A percentile compares a stretch with the other conserved stretches of the same genome.
Evolutionary conservation across 192 early-diverging fungal species (phyloP).

Genomic region (Helicostylum pulchrum): DNA sequence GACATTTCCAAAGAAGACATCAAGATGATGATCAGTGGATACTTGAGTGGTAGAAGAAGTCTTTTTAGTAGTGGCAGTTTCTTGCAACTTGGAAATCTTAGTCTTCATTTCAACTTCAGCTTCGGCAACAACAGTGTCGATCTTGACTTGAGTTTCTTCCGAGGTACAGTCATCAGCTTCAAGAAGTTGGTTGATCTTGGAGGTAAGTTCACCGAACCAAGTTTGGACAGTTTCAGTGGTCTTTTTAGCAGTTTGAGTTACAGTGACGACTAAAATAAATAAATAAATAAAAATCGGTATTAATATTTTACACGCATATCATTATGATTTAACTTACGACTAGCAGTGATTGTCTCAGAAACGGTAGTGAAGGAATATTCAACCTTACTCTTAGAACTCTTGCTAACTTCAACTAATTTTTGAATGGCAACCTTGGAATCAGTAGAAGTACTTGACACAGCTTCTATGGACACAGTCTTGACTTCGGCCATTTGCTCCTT

Average conservation of each 20-base stretch:
- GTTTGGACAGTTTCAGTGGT: slow-evolving; percentile 11
- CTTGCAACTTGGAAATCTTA: slow-evolving; percentile 1
- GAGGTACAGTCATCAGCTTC: slow-evolving; percentile 3
- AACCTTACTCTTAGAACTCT: slow-evolving; percentile 2
- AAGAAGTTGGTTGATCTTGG: not conserved
- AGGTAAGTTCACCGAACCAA: not conserved
- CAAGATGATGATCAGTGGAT: slow-evolving; percentile 13
- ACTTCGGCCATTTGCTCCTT: slow-evolving; percentile 10
- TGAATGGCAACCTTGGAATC: slow-evolving; percentile 4
- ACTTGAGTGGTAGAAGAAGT: not conserved
- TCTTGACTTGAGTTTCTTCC: slow-evolving; percentile 8
- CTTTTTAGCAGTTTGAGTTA: slow-evolving; percentile 8
- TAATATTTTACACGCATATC: not conserved
- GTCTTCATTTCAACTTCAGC: slow-evolving; percentile 18
- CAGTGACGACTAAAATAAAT: not conserved
- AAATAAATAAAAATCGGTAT: not conserved
- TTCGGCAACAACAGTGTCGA: slow-evolving; percentile 1
- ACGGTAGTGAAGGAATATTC: slow-evolving; percentile 7
- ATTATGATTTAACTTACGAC: slow-evolving; percentile 5
- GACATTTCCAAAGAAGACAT: slow-evolving; percentile 15
- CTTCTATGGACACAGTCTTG: slow-evolving; percentile 9
- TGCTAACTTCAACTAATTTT: not conserved
- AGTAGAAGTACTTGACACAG: not conserved
- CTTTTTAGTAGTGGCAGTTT: not conserved
- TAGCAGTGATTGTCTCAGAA: slow-evolving; percentile 1